Percentiles rank a stretch among this genome's conserved stretches.
phyloP scores from a whole-genome alignment of 345 rosid species.

The Euphorbia pulcherrima region DNA sequence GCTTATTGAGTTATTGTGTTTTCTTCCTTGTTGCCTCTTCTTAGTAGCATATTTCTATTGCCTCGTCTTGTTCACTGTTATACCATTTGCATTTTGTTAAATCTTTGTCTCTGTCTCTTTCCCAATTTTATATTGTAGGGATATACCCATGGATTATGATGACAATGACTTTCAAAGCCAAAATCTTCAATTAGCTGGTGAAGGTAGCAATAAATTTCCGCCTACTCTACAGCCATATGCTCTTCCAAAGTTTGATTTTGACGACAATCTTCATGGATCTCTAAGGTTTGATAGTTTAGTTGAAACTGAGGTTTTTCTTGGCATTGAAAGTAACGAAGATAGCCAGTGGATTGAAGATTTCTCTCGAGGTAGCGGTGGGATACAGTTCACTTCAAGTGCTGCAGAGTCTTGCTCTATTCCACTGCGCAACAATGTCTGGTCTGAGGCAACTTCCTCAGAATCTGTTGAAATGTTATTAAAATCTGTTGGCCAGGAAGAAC shows the following conservation, averaged over 20 bases:
- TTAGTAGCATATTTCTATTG: constrained; percentile 8
- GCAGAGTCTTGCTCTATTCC: constrained; percentile 76
- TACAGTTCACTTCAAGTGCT: constrained; percentile 74
- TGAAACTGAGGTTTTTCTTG: constrained; percentile 74
- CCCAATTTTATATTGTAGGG: constrained; percentile 38
- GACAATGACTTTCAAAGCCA: constrained; percentile 94
- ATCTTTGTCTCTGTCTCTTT: constrained; percentile 1
- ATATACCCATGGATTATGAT: constrained; percentile 96
- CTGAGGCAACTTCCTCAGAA: constrained; percentile 83
- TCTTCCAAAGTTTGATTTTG: constrained; percentile 90
- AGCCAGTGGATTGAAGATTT: constrained; percentile 95
- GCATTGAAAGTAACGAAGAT: constrained; percentile 74
- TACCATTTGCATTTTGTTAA: constrained; percentile 3
- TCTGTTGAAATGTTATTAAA: constrained; percentile 93
- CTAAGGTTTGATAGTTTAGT: constrained; percentile 70
- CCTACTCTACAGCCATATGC: constrained; percentile 66
- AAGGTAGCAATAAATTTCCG: constrained; percentile 67
- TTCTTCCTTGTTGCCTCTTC: neutral
- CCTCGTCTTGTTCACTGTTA: constrained; percentile 8
- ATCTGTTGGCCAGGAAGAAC: constrained; percentile 91
- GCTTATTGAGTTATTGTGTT: neutral
- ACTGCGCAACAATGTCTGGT: constrained; percentile 93
- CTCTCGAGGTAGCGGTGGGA: constrained; percentile 55
- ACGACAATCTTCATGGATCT: constrained; percentile 62
- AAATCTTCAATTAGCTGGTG: constrained; percentile 88